These are phyloP conservation scores for Xylaria sp. DNA, from an alignment of 2,329 filamentous ascomycete genomes.

Conservation along the genomic window DNA sequence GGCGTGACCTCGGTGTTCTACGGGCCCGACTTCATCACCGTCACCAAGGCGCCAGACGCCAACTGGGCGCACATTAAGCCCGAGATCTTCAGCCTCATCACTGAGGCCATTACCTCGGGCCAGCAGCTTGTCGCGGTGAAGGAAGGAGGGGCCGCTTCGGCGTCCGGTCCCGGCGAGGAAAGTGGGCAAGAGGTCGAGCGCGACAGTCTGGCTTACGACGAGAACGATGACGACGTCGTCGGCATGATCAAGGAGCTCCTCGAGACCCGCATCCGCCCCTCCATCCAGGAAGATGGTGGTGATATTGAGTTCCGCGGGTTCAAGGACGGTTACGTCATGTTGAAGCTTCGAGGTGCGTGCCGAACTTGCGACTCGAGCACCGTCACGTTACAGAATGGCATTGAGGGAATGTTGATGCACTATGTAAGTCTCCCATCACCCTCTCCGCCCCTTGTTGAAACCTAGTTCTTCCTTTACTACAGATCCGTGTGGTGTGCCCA, in stretches of 20 bases:
- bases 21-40: conserved; percentile 93
- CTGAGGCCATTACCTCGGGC: conserved; percentile 85
- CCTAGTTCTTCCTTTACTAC: background rate
- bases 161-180: conserved; percentile 35
- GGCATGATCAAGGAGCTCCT: conserved; percentile 98
- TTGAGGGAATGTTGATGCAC: conserved; percentile 98
- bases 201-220: conserved; percentile 81
- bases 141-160: conserved; percentile 59
- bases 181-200: conserved; percentile 58
- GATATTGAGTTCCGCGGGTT: conserved; percentile 97
- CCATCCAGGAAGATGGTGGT: conserved; percentile 96
- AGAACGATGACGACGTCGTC: conserved; percentile 91
- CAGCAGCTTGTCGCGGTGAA: conserved; percentile 78
- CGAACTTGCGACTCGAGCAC: conserved; percentile 96
- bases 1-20: conserved; percentile 96
- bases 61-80: conserved; percentile 96
- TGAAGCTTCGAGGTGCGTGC: conserved; percentile 92
- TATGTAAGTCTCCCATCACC: conserved; percentile 66
- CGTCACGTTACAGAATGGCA: conserved; percentile 95
- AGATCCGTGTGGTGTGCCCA: background rate
- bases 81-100: conserved; percentile 94
- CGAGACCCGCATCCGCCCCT: conserved; percentile 91
- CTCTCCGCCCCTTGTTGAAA: background rate
- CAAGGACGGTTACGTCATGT: conserved; percentile 78
- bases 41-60: conserved; percentile 85